Conservation (phyloP, 345 rosid species). For the Salix udensis region DNA sequence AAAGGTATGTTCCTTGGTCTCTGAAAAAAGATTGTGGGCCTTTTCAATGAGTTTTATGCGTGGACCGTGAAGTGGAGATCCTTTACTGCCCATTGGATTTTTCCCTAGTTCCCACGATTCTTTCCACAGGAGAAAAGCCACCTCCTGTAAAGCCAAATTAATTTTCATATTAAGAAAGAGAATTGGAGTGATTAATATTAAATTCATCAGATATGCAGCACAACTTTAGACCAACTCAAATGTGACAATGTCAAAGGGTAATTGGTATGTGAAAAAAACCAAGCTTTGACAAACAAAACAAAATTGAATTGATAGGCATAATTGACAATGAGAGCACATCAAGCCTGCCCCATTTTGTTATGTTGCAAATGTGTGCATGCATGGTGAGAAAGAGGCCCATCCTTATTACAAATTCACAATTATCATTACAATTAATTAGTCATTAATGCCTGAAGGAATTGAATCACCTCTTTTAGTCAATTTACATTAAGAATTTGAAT, state of each 20-base stretch:
- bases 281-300: background rate
- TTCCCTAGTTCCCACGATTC: slow-evolving; percentile 91
- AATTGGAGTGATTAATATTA: background rate
- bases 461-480: background rate
- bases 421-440: background rate
- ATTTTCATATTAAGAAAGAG: slow-evolving; percentile 5
- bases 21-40: slow-evolving; percentile 65
- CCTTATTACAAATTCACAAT: background rate
- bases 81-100: slow-evolving; percentile 96
- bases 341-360: background rate
- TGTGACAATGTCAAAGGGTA: background rate
- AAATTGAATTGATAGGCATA: background rate
- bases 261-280: background rate
- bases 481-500: background rate
- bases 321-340: background rate
- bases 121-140: slow-evolving; percentile 91
- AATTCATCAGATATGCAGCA: background rate
- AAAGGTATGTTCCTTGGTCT: slow-evolving; percentile 86
- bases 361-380: background rate
- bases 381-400: background rate
- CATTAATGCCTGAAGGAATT: background rate
- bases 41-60: slow-evolving; percentile 87
- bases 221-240: background rate
- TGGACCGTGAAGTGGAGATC: slow-evolving; percentile 94
- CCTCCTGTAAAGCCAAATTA: slow-evolving; percentile 51